Evolutionary conservation across 2,329 filamentous ascomycete genomes (phyloP).

Genomic region (Zasmidium angulare): DNA sequence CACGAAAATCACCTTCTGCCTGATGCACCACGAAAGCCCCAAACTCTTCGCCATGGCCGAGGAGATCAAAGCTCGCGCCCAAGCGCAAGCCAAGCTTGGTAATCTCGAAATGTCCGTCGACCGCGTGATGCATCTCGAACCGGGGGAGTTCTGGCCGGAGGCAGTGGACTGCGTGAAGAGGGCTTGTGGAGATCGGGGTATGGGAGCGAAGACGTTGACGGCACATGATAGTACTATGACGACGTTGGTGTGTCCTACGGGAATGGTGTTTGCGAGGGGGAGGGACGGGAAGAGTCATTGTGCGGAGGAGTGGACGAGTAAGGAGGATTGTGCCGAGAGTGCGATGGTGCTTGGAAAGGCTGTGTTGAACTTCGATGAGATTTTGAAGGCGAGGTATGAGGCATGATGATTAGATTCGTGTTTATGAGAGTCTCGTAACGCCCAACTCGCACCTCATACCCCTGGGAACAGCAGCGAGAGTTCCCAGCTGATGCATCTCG

Average conservation of each 20-base stretch:
- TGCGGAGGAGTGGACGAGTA: slow-evolving; percentile 29
- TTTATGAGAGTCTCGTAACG: not conserved
- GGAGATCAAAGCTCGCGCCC: slow-evolving; percentile 17
- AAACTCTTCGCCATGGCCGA: slow-evolving; percentile 27
- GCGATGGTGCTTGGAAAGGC: slow-evolving; percentile 28
- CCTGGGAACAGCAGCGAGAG: not conserved
- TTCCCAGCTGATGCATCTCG: not conserved
- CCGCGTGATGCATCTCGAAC: slow-evolving; percentile 15
- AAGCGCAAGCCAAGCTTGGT: not conserved
- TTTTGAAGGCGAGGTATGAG: slow-evolving; percentile 19
- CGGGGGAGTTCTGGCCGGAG: slow-evolving; percentile 18
- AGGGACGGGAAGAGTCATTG: slow-evolving; percentile 30
- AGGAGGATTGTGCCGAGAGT: slow-evolving; percentile 30
- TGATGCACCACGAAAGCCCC: slow-evolving; percentile 28
- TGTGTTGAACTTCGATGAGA: slow-evolving; percentile 32
- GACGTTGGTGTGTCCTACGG: slow-evolving; percentile 28
- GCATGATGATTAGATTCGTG: not conserved
- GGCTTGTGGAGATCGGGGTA: slow-evolving; percentile 30
- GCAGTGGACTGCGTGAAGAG: slow-evolving; percentile 26
- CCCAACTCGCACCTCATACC: not conserved
- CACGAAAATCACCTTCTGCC: slow-evolving; percentile 27
- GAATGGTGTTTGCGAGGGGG: slow-evolving; percentile 35
- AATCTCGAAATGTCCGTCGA: slow-evolving; percentile 1
- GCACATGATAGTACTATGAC: slow-evolving; percentile 36
- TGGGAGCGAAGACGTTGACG: slow-evolving; percentile 26